Evolutionary conservation across 2,329 filamentous ascomycete genomes (phyloP).

Genomic region (Botrytis aclada): DNA sequence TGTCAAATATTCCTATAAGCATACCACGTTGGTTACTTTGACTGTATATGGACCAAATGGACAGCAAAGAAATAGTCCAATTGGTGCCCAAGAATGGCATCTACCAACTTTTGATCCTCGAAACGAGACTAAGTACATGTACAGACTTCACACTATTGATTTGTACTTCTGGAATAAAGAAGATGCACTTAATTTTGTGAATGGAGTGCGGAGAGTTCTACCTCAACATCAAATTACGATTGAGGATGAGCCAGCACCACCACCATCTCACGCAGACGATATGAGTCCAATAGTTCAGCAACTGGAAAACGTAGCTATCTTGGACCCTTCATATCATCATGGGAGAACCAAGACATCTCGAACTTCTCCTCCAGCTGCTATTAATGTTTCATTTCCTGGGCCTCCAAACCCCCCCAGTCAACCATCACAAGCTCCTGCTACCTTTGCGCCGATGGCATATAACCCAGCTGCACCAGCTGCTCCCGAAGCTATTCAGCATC

Average conservation of each 20-base stretch:
- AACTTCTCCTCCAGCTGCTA: slow-evolving; percentile 23
- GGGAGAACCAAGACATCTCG: slow-evolving; percentile 33
- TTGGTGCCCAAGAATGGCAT: slow-evolving; percentile 64
- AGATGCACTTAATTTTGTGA: slow-evolving; percentile 69
- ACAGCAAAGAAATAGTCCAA: slow-evolving; percentile 24
- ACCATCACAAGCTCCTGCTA: slow-evolving; percentile 40
- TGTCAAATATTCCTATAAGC: slow-evolving; percentile 70
- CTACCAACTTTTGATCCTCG: slow-evolving; percentile 68
- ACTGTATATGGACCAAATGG: slow-evolving; percentile 50
- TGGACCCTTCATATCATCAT: slow-evolving; percentile 50
- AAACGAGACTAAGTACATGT: slow-evolving; percentile 76
- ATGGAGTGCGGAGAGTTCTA: slow-evolving; percentile 62
- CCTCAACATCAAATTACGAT: slow-evolving; percentile 60
- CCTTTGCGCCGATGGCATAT: slow-evolving; percentile 62
- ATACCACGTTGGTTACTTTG: slow-evolving; percentile 68
- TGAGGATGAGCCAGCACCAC: slow-evolving; percentile 59
- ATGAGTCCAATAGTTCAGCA: slow-evolving; percentile 71
- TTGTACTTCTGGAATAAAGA: slow-evolving; percentile 76
- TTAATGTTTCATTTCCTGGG: slow-evolving; percentile 29
- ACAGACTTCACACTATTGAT: slow-evolving; percentile 71
- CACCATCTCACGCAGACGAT: slow-evolving; percentile 45
- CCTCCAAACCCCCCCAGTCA: slow-evolving; percentile 40
- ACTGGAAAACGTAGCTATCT: slow-evolving; percentile 68
- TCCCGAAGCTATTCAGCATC: slow-evolving; percentile 66
- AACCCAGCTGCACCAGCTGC: slow-evolving; percentile 76